A percentile compares a stretch with the other conserved stretches of the same genome.
These are phyloP conservation scores for Cystoisospora suis DNA, from an alignment of 169 alveolate genomes.

Conservation along the genomic window DNA sequence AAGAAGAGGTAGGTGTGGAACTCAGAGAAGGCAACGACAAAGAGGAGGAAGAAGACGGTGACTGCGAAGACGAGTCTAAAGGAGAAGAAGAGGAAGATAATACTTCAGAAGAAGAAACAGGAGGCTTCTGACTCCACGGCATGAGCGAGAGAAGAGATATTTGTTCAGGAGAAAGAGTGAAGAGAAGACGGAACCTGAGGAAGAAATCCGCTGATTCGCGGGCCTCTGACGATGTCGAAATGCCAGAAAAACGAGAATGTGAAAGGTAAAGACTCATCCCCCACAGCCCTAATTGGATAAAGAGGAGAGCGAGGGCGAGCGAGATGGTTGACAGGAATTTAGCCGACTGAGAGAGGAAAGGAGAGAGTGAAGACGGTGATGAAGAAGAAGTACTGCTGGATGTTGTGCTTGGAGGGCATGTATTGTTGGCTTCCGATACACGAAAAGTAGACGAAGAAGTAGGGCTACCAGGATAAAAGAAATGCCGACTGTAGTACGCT, in stretches of 20 bases:
- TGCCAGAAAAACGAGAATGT: not conserved
- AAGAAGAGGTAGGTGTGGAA: no score
- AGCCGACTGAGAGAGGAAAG: not conserved
- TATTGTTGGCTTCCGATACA: no score
- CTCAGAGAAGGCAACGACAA: no score
- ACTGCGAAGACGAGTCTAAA: not conserved
- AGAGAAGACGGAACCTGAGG: not conserved
- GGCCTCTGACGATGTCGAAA: slow-evolving; percentile 1
- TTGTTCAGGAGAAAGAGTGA: not conserved
- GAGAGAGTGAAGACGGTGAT: not conserved
- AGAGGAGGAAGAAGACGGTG: not conserved
- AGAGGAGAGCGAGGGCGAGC: not conserved
- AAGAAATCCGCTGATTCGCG: not conserved
- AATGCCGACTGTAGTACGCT: not conserved
- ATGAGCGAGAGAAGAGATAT: not conserved
- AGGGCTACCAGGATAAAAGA: not conserved
- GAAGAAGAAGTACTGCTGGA: not conserved
- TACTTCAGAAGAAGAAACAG: no score
- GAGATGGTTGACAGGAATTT: not conserved
- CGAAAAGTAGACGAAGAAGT: not conserved
- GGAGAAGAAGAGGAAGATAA: not conserved
- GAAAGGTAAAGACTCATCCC: not conserved
- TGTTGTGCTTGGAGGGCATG: no score
- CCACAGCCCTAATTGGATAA: not conserved
- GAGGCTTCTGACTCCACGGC: no score